Base-by-base conservation (phyloP, 331 rosid genomes). In the Pyrus hybrid region DNA sequence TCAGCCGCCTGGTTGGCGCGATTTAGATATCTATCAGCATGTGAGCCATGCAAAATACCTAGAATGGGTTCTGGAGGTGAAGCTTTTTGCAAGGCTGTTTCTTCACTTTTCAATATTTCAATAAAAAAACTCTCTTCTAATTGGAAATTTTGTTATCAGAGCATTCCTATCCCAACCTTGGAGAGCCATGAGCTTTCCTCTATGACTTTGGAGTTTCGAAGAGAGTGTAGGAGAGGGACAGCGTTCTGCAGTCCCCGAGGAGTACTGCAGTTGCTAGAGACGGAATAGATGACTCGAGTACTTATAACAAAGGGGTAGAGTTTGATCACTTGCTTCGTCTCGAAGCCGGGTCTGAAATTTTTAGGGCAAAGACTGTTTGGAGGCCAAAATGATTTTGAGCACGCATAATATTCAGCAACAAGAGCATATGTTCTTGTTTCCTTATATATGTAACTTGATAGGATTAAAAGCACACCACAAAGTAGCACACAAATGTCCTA, bases 1-100 rank as follows among this genome's bases (percentile, higher is more conserved):
- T 5, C 51, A 1, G 61, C 82, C 74, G 80, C 82, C 88, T 54
- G 12, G 70, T 53, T 85, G 85, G 88, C 75, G 76, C n/a, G 85
- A 81, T 78, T 81, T 56, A 51, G 83, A 81, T 79, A 41, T 81
- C 26, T 72, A 81, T 68, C 77, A 85, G 72, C 85, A 85, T 68
- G 88, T 85, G 67, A 85, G 73, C 63, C 70, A 79, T 53, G 77
- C 79, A 13, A 81, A 81, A 69, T 85, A 85, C 71, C 56, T 81
- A 54, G 79, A 74, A 43, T 85, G 84, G 85, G 77, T 85, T 30
- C 81, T 85, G 11, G 76, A 85, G 86, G 86, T 79, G 78, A 13
- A 21, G 23, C 20, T 33, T 53, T 43, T 72, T 23, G 17, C 64
- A 60, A 22, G 47, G 14, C 47, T 25, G 30, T 9, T 60, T 43